Evolutionary conservation across 768 basidiomycete genomes (phyloP).

Genomic region (Cystobasidiopsis lactophilus): DNA sequence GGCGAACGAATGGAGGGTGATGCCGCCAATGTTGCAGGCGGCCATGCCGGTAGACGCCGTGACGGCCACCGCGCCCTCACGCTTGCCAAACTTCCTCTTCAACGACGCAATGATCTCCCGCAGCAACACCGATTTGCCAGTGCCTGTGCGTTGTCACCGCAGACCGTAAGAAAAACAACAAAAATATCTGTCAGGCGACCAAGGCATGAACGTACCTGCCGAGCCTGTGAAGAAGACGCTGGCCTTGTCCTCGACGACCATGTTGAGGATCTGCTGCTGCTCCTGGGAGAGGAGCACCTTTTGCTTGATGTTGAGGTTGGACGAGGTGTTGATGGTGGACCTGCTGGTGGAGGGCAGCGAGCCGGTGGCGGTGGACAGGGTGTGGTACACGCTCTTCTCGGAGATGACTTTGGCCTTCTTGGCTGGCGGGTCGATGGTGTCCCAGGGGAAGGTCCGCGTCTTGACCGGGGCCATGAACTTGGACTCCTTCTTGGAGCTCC

Average conservation of each 20-base stretch:
- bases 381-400: not conserved
- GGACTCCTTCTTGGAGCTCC: too few relatives aligned
- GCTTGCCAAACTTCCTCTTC: constrained; percentile 32
- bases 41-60: constrained; percentile 95
- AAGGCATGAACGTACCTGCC: constrained; percentile 48
- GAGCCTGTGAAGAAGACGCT: constrained; percentile 92
- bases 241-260: constrained; percentile 42
- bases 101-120: constrained; percentile 31
- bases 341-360: not conserved
- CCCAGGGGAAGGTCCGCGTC: not conserved
- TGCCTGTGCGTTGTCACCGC: not conserved
- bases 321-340: not conserved
- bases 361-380: not conserved
- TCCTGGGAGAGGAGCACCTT: constrained; percentile 56
- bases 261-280: constrained; percentile 57
- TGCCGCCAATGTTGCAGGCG: constrained; percentile 91
- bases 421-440: not conserved
- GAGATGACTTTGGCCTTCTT: not conserved
- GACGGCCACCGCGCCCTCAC: constrained; percentile 40
- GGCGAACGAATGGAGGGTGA: constrained; percentile 88
- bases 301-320: constrained; percentile 23
- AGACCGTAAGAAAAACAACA: not conserved
- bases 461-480: too few relatives aligned
- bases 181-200: too few relatives aligned
- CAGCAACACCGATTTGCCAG: constrained; percentile 23